Evolutionary conservation across 176 grass and related monocot genomes (phyloP), one percentile per base, ranked within the genome.

Genomic region (Otatea glauca): DNA sequence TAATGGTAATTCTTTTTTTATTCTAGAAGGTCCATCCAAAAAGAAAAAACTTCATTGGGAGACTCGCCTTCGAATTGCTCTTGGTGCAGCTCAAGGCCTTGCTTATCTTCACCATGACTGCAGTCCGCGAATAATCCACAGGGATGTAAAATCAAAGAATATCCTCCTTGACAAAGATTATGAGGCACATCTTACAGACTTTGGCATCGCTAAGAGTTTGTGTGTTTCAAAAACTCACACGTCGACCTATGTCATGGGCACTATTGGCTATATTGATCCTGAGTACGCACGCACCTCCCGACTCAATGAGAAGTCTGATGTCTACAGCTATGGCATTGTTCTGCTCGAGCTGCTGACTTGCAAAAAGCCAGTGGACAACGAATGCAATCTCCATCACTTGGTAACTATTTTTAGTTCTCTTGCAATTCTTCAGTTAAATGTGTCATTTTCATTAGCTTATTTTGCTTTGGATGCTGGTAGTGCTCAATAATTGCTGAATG

Each of bases 51-150:
- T 99, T 10, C 93, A 99, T 67, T 99, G 97, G 97, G 90, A 91
- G 43, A 71, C 91, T 32, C 90, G 97, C 37, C 86, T 96, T 65
- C 54, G 65, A 16, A 94, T 99, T 62, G 93, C 97, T 16, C 87
- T 99, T 6, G 97, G 97, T 59, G 66, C 97, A 12, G 93, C 97
- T 32, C 93, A 99, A 75, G 97, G 97, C 9, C 90, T 99, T 4
- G 92, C 97, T 32, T 99, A 99, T 76, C 91, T 99, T 53, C 97
- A 99, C 78, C 97, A 96, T 27, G 97, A 99, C 65, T 99, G 97
- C 78, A 96, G 91, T 69, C 97, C 93, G 0, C 77, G 97, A 7
- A 99, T 99, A 83, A 94, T 99, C 23, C 97, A 99, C 65, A 69
- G 97, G 82, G 97, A 99, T 76, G 92, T 99, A 0, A 99, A 99